phyloP scores from a whole-genome alignment of 768 basidiomycete species.

The Macrocybe gigantea region DNA sequence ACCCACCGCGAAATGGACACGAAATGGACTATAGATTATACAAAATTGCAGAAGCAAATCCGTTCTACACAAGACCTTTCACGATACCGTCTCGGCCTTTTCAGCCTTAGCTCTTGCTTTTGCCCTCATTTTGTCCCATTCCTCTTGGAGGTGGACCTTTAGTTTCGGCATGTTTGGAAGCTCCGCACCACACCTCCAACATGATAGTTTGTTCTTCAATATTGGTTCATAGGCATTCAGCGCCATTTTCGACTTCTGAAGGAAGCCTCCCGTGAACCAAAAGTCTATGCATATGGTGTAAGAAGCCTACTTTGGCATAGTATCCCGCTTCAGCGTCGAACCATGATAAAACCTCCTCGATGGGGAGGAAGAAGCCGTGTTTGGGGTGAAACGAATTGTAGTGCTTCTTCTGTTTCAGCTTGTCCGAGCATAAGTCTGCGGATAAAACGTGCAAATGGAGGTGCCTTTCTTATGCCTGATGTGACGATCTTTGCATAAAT shows the following conservation, averaged over 20 bases:
- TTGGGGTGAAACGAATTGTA: constrained; percentile 89
- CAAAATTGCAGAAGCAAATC: neutral
- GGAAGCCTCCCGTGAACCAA: neutral
- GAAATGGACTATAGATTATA: neutral
- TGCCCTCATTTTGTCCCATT: constrained; percentile 51
- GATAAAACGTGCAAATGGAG: constrained; percentile 85
- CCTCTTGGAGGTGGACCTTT: constrained; percentile 70
- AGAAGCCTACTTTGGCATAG: constrained; percentile 39
- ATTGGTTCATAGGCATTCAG: constrained; percentile 53
- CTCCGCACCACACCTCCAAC: constrained; percentile 61
- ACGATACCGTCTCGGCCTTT: constrained; percentile 25
- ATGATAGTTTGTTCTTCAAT: constrained; percentile 61
- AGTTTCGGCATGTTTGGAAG: constrained; percentile 71
- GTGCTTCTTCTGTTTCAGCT: constrained; percentile 83
- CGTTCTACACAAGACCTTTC: neutral
- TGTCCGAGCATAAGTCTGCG: constrained; percentile 62
- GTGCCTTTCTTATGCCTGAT: constrained; percentile 40
- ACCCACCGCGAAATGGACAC: neutral
- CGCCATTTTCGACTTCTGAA: constrained; percentile 50
- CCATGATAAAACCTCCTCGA: constrained; percentile 78
- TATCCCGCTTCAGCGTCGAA: constrained; percentile 60
- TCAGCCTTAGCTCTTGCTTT: constrained; percentile 33
- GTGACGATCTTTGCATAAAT: constrained; percentile 1
- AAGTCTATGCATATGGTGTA: constrained; percentile 4
- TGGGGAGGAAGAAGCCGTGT: constrained; percentile 74